These are phyloP conservation scores for Scleromitrula shiraiana DNA, from an alignment of 2,329 filamentous ascomycete species.

Conservation along the genomic window DNA sequence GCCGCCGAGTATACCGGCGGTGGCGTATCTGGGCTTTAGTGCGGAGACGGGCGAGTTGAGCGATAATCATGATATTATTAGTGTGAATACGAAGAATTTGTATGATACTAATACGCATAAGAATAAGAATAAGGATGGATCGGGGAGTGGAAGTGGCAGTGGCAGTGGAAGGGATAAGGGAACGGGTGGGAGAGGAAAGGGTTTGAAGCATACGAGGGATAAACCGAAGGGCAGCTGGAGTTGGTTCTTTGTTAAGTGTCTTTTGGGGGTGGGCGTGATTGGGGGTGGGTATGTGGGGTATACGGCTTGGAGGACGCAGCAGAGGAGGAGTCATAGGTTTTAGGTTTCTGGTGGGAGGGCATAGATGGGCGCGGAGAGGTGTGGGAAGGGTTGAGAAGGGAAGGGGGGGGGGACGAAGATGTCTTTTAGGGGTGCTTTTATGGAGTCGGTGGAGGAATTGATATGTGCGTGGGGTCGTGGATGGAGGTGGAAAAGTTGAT, in stretches of 20 bases:
- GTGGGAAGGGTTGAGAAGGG: background rate
- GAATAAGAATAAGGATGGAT: constrained; percentile 2
- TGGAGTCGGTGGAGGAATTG: too few relatives aligned
- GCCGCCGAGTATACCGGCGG: constrained; percentile 68
- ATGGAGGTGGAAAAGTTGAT: too few relatives aligned
- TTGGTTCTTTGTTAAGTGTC: constrained; percentile 73
- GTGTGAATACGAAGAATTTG: constrained; percentile 77
- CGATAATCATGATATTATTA: constrained; percentile 97
- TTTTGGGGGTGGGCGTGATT: constrained; percentile 63
- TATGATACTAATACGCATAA: constrained; percentile 53
- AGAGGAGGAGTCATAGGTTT: constrained; percentile 28
- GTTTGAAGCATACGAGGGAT: constrained; percentile 16
- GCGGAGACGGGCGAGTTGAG: constrained; percentile 92
- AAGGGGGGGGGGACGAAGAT: background rate
- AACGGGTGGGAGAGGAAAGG: constrained; percentile 11
- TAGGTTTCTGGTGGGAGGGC: constrained; percentile 11
- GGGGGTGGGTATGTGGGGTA: constrained; percentile 78
- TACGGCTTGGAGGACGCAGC: constrained; percentile 63
- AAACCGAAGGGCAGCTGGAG: constrained; percentile 46
- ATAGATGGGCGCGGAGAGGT: background rate
- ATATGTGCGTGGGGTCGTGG: too few relatives aligned
- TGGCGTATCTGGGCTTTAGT: constrained; percentile 68
- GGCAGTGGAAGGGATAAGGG: background rate
- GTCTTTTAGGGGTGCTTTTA: too few relatives aligned
- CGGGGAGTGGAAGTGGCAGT: background rate